phyloP scores from a whole-genome alignment of 768 basidiomycete species.

The Agrocybe pediades region DNA sequence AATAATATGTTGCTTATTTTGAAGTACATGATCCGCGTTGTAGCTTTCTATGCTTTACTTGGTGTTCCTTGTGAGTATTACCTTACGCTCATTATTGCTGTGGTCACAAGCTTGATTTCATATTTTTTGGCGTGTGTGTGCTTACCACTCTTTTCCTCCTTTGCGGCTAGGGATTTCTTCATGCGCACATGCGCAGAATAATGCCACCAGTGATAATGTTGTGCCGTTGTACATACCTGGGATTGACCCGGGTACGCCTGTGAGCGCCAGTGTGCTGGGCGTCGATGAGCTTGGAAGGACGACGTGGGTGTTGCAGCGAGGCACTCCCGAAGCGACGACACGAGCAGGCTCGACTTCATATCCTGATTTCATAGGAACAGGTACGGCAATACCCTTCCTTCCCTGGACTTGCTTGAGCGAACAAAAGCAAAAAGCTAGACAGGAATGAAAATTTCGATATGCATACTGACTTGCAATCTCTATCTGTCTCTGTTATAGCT shows the following conservation, averaged over 20 bases:
- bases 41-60: too few relatives aligned
- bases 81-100: too few relatives aligned
- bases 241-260: constrained; percentile 44
- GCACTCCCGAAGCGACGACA: constrained; percentile 29
- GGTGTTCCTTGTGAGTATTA: too few relatives aligned
- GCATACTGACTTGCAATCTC: neutral
- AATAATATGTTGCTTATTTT: neutral
- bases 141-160: too few relatives aligned
- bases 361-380: constrained; percentile 38
- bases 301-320: constrained; percentile 41
- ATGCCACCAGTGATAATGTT: too few relatives aligned
- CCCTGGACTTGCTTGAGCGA: too few relatives aligned
- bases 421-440: too few relatives aligned
- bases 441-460: neutral
- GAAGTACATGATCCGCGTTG: constrained; percentile 15
- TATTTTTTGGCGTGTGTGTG: too few relatives aligned
- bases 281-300: constrained; percentile 42
- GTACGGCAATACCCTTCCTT: constrained; percentile 21
- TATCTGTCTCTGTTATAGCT: constrained; percentile 23
- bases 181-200: too few relatives aligned
- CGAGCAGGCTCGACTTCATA: constrained; percentile 30
- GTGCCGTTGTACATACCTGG: constrained; percentile 48
- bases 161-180: too few relatives aligned
- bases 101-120: too few relatives aligned
- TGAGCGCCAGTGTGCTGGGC: constrained; percentile 43